phyloP scores from a whole-genome alignment of 1,284 basidiomycete genomes.

The Xerocomus amazonicus region DNA sequence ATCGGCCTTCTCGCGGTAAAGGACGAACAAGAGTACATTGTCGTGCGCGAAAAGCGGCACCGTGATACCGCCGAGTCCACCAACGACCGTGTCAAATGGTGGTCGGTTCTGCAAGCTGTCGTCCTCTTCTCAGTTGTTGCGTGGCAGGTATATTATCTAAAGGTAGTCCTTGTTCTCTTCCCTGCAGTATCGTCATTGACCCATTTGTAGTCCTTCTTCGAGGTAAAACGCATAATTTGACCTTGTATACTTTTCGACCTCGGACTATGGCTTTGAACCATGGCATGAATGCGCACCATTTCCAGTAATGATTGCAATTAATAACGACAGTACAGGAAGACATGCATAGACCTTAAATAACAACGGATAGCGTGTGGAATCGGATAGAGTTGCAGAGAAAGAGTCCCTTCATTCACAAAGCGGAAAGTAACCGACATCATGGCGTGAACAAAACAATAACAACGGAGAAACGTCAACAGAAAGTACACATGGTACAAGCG shows the following conservation, averaged over 20 bases:
- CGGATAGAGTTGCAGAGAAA: neutral
- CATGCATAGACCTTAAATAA: constrained; percentile 26
- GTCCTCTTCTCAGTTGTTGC: constrained; percentile 89
- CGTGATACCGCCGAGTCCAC: constrained; percentile 94
- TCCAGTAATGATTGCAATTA: constrained; percentile 12
- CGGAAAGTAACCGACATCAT: constrained; percentile 12
- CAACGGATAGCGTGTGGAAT: constrained; percentile 25
- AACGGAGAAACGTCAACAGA: constrained; percentile 9
- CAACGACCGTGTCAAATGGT: constrained; percentile 98
- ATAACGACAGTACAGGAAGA: constrained; percentile 21
- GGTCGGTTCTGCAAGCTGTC: constrained; percentile 89
- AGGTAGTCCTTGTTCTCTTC: constrained; percentile 49
- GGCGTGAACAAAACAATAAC: constrained; percentile 22
- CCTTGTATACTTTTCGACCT: constrained; percentile 3
- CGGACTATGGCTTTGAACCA: neutral
- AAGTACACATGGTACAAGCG: constrained; percentile 18
- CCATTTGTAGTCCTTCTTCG: constrained; percentile 74
- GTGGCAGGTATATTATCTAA: constrained; percentile 98
- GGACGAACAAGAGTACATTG: constrained; percentile 99
- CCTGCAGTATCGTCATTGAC: constrained; percentile 8
- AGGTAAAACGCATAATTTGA: constrained; percentile 90
- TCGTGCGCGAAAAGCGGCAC: constrained; percentile 90
- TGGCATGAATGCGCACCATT: neutral
- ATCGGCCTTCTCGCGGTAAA: constrained; percentile 87
- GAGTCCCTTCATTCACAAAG: constrained; percentile 8